Percentiles rank a stretch among this genome's conserved stretches.
These are phyloP conservation scores for Brachypodium distachyon DNA, from an alignment of 202 grass and related monocot genomes.

Conservation along the genomic window DNA sequence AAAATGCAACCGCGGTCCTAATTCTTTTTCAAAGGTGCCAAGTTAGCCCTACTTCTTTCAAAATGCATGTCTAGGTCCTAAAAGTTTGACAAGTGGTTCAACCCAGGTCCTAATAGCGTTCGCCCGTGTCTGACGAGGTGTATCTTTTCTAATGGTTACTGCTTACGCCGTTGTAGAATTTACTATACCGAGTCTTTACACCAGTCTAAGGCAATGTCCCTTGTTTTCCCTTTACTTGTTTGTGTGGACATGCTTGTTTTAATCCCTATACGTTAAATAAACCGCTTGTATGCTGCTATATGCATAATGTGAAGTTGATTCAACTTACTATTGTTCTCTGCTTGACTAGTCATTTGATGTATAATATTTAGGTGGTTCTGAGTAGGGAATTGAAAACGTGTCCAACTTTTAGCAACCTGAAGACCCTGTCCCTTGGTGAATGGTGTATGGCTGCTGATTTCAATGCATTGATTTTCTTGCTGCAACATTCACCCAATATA, in stretches of 20 bases:
- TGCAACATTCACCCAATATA: slow-evolving; percentile 7
- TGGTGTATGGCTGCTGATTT: slow-evolving; percentile 17
- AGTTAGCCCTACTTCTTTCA: no score
- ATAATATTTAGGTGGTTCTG: slow-evolving; percentile 10
- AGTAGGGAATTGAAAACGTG: neutral
- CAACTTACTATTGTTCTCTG: neutral
- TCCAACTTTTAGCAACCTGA: slow-evolving; percentile 4
- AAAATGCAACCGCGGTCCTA: no score
- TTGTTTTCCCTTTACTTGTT: neutral
- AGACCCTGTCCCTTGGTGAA: slow-evolving; percentile 19
- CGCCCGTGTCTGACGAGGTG: no score
- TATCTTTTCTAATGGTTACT: neutral
- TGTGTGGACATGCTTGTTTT: neutral
- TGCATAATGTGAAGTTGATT: neutral
- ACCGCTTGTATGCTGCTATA: neutral
- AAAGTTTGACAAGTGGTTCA: no score
- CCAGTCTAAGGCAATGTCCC: neutral
- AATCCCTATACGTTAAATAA: neutral
- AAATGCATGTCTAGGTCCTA: no score
- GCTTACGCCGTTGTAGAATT: neutral
- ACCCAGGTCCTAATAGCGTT: no score
- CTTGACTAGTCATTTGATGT: neutral
- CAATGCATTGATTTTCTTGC: slow-evolving; percentile 10
- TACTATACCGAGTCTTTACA: neutral
- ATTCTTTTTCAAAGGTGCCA: no score